Percentiles rank a stretch among this genome's conserved stretches.
phyloP scores from a whole-genome alignment of 768 basidiomycete genomes.

The Pisolithus marmoratus region DNA sequence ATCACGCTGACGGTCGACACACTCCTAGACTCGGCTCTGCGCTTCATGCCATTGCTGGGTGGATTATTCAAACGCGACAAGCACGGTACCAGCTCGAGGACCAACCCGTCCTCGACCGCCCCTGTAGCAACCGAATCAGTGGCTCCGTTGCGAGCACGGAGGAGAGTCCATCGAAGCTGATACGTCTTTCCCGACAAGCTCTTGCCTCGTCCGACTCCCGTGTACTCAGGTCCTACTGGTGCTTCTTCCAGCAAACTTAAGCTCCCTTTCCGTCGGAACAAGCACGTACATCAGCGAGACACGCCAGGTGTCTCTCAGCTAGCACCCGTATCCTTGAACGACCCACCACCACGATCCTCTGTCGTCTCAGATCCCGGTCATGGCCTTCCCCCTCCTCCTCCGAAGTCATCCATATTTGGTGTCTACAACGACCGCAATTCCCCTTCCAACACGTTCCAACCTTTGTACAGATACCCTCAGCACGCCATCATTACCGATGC shows the following conservation, averaged over 20 bases:
- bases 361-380: conserved; percentile 41
- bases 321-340: conserved; percentile 15
- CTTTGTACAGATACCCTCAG: conserved; percentile 15
- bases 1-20: conserved; percentile 1
- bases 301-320: background rate
- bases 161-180: conserved; percentile 26
- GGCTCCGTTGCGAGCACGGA: conserved; percentile 7
- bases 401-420: conserved; percentile 59
- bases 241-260: conserved; percentile 40
- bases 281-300: conserved; percentile 14
- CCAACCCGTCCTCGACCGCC: background rate
- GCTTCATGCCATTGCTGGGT: conserved; percentile 25
- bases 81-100: conserved; percentile 3
- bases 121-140: conserved; percentile 10
- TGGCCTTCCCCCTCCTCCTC: conserved; percentile 50
- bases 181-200: conserved; percentile 24
- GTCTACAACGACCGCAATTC: conserved; percentile 47
- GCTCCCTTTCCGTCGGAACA: conserved; percentile 39
- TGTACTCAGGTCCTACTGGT: conserved; percentile 20
- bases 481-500: conserved; percentile 11
- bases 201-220: background rate
- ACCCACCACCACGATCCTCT: conserved; percentile 30
- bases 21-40: conserved; percentile 4
- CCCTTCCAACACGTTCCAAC: conserved; percentile 56
- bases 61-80: conserved; percentile 25